Conservation (phyloP, 352 stramenopile species). For the Phytophthora idaei region DNA sequence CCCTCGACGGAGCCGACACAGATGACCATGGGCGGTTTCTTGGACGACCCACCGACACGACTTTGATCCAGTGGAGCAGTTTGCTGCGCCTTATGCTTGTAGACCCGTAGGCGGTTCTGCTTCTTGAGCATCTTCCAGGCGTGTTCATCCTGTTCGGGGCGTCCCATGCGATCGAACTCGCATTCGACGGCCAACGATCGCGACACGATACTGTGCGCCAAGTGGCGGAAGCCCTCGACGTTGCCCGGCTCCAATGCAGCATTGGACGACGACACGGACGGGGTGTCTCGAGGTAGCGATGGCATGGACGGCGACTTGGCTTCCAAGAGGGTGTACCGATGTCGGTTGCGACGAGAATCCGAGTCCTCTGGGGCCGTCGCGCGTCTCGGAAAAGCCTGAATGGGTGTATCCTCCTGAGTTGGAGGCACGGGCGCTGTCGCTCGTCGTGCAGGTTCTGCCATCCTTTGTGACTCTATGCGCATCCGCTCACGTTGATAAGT, state of each 20-base stretch:
- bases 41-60: constrained; percentile 12
- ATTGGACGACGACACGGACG: constrained; percentile 26
- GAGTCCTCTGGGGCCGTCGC: constrained; percentile 23
- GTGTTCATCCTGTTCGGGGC: constrained; percentile 36
- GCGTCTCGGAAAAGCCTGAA: constrained; percentile 22
- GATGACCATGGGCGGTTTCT: constrained; percentile 52
- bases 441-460: constrained; percentile 33
- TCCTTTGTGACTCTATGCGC: constrained; percentile 24
- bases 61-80: constrained; percentile 12
- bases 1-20: constrained; percentile 59
- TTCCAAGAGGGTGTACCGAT: constrained; percentile 23
- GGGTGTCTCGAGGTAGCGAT: constrained; percentile 9
- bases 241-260: constrained; percentile 36
- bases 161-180: constrained; percentile 40
- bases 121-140: constrained; percentile 45
- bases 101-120: constrained; percentile 49
- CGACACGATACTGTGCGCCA: constrained; percentile 55
- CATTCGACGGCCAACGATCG: constrained; percentile 54
- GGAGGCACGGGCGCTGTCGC: constrained; percentile 23
- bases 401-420: constrained; percentile 15
- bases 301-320: constrained; percentile 11
- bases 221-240: constrained; percentile 41
- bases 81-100: constrained; percentile 41
- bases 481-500: constrained; percentile 29
- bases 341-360: background rate